phyloP scores from a whole-genome alignment of 345 rosid species.

The Linum trigynum region DNA sequence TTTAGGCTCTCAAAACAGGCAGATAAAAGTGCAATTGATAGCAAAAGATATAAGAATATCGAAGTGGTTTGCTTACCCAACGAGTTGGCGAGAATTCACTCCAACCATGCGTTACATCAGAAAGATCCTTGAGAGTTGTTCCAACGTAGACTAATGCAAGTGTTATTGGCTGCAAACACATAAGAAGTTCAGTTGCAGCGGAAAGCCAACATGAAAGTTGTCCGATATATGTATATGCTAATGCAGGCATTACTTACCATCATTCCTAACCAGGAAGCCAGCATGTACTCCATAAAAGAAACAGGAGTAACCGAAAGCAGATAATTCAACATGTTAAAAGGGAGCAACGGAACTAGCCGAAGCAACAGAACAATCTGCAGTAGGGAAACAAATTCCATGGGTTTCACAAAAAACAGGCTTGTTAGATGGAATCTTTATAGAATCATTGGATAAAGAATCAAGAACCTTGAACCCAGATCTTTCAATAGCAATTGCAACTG shows the following conservation, averaged over 20 bases:
- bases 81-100: slow-evolving; percentile 71
- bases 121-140: slow-evolving; percentile 94
- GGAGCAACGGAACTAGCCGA: slow-evolving; percentile 92
- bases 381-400: slow-evolving; percentile 6
- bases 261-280: slow-evolving; percentile 99
- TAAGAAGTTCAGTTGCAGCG: slow-evolving; percentile 16
- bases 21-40: not conserved
- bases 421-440: not conserved
- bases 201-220: too few relatives aligned
- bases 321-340: slow-evolving; percentile 92
- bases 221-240: too few relatives aligned
- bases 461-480: slow-evolving; percentile 96
- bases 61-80: slow-evolving; percentile 47
- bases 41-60: not conserved
- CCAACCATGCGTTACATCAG: slow-evolving; percentile 99
- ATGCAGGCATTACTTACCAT: slow-evolving; percentile 41
- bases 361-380: slow-evolving; percentile 78
- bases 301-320: slow-evolving; percentile 91
- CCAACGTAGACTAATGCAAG: slow-evolving; percentile 81
- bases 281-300: slow-evolving; percentile 64
- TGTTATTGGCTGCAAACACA: slow-evolving; percentile 72
- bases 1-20: too few relatives aligned
- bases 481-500: slow-evolving; percentile 73
- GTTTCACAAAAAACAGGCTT: slow-evolving; percentile 8
- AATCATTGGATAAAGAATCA: not conserved